Conservation (phyloP, 2,329 filamentous ascomycete species). For the Colletotrichum incanum region DNA sequence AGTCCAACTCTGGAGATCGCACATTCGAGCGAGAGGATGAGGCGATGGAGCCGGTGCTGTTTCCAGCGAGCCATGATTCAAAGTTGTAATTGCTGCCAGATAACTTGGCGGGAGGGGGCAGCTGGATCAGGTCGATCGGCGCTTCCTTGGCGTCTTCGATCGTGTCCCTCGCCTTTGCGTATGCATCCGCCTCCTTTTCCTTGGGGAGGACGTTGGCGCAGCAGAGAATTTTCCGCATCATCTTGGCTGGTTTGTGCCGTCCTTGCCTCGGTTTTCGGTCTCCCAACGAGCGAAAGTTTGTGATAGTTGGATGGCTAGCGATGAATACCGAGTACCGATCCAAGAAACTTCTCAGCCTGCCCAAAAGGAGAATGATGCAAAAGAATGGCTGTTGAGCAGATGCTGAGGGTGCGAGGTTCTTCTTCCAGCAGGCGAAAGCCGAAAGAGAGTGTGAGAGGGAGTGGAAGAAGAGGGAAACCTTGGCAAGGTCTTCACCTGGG, state of each 20-base stretch:
- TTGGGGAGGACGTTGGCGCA: slow-evolving; percentile 11
- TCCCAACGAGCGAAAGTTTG: slow-evolving; percentile 35
- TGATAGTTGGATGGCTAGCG: slow-evolving; percentile 39
- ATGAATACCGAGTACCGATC: slow-evolving; percentile 35
- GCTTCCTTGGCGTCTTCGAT: not conserved
- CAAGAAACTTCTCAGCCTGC: slow-evolving; percentile 34
- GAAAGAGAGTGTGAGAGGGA: slow-evolving; percentile 6
- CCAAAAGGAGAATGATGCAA: slow-evolving; percentile 40
- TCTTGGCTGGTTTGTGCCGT: slow-evolving; percentile 1
- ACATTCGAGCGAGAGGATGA: slow-evolving; percentile 24
- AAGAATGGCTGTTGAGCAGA: slow-evolving; percentile 27
- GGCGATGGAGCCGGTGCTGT: slow-evolving; percentile 23
- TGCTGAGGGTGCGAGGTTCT: slow-evolving; percentile 8
- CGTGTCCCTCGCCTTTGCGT: not conserved
- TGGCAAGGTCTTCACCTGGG: slow-evolving; percentile 19
- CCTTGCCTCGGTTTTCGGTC: slow-evolving; percentile 8
- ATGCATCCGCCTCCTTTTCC: not conserved
- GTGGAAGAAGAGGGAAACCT: slow-evolving; percentile 22
- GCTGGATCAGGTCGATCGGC: slow-evolving; percentile 8
- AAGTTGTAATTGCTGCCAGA: slow-evolving; percentile 30
- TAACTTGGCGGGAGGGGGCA: slow-evolving; percentile 28
- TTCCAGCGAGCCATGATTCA: slow-evolving; percentile 20
- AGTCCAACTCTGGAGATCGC: slow-evolving; percentile 28
- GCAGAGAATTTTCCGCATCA: slow-evolving; percentile 20
- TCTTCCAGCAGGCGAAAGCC: slow-evolving; percentile 7